Evolutionary conservation across 352 stramenopile genomes (phyloP), one percentile per base, ranked within the genome.

Genomic region (Phytophthora vignae): DNA sequence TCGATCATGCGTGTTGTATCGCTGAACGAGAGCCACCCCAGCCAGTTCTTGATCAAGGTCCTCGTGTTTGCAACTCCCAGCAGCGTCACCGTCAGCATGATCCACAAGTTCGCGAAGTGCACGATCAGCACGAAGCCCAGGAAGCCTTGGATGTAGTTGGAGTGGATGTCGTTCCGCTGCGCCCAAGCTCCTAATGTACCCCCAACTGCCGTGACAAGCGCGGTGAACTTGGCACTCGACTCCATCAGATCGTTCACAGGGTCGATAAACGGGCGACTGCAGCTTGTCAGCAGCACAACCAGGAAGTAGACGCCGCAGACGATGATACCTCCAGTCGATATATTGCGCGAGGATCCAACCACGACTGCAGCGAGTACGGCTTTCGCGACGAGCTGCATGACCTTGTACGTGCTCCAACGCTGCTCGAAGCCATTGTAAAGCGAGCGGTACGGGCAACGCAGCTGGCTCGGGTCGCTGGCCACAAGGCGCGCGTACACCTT

Each of bases 391-490:
- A 88, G 55, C 60, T 83, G 71, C 25, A 82, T 68, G 0, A 86
- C 74, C 49, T 85, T 84, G 65, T 87, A 88, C 33, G 74, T 71
- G 25, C 67, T 75, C 81, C 78, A 87, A 31, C 70, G 69, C 53
- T 66, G 70, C 58, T 88, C 81, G 25, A 85, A 87, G 8, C 81
- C 78, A 8, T 62, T 69, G 64, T 88, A 88, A 14, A 88, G 71
- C 55, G 80, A 85, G 6, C 73, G 69, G 55, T 85, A 88, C 1
- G 81, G 81, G 48, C 74, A 85, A 3, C 64, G 60, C 3, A 82
- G 46, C 29, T 88, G 81, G 9, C 59, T 77, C 2, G 81, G 74
- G 12, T 87, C 72, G 5, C 66, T 77, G 1, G 65, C 59, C 5
- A 88, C 67, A 0, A 82, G 63, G 3, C 68, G 73, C 2, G 74